Conservation (phyloP, 441 rosid genomes). For the Pelargonium exstipulatum region DNA sequence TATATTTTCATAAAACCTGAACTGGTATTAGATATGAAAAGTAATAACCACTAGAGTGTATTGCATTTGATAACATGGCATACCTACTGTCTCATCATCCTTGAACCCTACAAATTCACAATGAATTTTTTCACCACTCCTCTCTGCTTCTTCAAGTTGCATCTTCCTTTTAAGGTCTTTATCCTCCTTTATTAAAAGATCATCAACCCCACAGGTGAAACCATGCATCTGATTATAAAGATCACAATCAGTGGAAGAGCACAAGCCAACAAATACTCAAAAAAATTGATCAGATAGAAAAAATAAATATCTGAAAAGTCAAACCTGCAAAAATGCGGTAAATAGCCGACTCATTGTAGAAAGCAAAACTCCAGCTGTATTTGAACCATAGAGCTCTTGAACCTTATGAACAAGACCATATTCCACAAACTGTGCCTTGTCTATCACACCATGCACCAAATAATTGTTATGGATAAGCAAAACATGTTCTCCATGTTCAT, state of each 20-base stretch:
- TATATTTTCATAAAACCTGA: background rate
- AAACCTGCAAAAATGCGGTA: constrained; percentile 88
- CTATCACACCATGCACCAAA: constrained; percentile 87
- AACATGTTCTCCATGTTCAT: constrained; percentile 51
- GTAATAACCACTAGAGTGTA: background rate
- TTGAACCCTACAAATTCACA: constrained; percentile 60
- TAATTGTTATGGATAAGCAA: constrained; percentile 61
- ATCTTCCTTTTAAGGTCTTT: constrained; percentile 63
- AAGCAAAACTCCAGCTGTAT: constrained; percentile 80
- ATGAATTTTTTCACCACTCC: constrained; percentile 67
- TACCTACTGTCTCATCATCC: constrained; percentile 47
- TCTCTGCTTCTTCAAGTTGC: constrained; percentile 70
- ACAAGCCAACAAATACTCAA: constrained; percentile 20
- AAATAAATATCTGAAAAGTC: constrained; percentile 19
- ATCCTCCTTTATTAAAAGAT: constrained; percentile 66
- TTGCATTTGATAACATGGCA: background rate
- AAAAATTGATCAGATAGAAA: constrained; percentile 9
- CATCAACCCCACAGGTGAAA: constrained; percentile 98
- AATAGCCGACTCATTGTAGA: constrained; percentile 88
- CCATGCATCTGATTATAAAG: constrained; percentile 78
- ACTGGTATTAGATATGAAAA: background rate
- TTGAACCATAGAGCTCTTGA: constrained; percentile 91
- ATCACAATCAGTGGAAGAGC: constrained; percentile 22
- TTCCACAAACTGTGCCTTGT: constrained; percentile 98
- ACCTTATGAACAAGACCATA: constrained; percentile 95